Percentiles rank a stretch among this genome's conserved stretches.
These are phyloP conservation scores for Eucommia ulmoides DNA, from an alignment of 257 asterid genomes.

Conservation along the genomic window DNA sequence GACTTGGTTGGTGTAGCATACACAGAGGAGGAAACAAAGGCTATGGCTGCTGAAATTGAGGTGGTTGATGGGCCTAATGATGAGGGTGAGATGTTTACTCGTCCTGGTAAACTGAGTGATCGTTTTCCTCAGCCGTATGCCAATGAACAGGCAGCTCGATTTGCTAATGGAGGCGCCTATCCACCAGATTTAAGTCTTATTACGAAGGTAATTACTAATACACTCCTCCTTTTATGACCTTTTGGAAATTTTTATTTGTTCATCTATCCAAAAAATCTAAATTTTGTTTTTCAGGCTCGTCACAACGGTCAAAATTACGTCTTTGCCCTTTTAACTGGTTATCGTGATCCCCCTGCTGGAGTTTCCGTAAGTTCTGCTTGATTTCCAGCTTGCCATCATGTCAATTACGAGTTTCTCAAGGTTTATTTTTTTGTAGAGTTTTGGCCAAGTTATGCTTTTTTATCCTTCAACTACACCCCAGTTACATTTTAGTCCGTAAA, in stretches of 20 bases:
- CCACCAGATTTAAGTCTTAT: constrained; percentile 90
- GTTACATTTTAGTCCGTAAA: not conserved
- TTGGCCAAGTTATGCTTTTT: not conserved
- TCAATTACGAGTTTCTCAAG: not conserved
- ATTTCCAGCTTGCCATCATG: not conserved
- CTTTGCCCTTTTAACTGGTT: constrained; percentile 61
- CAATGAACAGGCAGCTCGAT: constrained; percentile 85
- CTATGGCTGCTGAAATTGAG: constrained; percentile 93
- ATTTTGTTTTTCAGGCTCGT: constrained; percentile 43
- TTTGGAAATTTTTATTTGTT: not conserved
- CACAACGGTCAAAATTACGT: constrained; percentile 76
- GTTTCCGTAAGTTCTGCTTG: constrained; percentile 42
- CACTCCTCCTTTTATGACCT: constrained; percentile 5
- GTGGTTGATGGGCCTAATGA: constrained; percentile 91
- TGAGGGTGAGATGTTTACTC: constrained; percentile 88
- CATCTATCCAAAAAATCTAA: constrained; percentile 6
- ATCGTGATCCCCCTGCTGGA: constrained; percentile 80
- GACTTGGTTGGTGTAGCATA: constrained; percentile 85
- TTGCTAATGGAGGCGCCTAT: constrained; percentile 93
- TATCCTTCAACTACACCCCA: not conserved
- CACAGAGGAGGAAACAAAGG: constrained; percentile 89
- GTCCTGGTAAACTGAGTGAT: constrained; percentile 87
- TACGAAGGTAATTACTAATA: constrained; percentile 54
- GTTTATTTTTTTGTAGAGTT: not conserved
- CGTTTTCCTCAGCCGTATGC: constrained; percentile 83